Base-by-base conservation (phyloP, 805 yeast species). In the Ogataea angusta region DNA sequence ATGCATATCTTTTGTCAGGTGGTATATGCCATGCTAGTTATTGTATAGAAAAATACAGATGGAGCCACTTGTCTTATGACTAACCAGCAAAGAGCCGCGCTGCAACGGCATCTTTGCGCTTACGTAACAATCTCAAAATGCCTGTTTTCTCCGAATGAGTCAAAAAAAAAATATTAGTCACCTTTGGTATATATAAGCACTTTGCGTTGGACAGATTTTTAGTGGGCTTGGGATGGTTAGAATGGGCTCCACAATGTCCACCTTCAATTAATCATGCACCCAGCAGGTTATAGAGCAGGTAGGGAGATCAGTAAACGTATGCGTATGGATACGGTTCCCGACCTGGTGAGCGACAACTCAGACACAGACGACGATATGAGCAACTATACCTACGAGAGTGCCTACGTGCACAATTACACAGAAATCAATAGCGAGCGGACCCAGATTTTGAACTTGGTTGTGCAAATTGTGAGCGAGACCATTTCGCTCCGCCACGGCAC, bases 341-440 rank as follows among this genome's bases (percentile, higher is more conserved):
- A 44, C 34, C 39, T 44, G 16, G 42, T 36, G 13, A 27, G 42
- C 30, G 48, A 44, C 31, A 18, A 16, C 25, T 42, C 43, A 18
- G 46, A 38, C 28, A 34, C 33, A 22, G 46, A 42, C 22, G 47
- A 40, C 36, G 36, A 32, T 12, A 31, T 30, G 40, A 42, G 38
- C 18, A 26, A 34, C 12, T 24, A 33, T 12, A 26, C 26, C 12
- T 33, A 36, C 23, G 29, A 34, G 16, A 13, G 27, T 34, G 23
- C 25, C 7, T 34, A 34, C 14, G 24, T 19, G 26, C 43, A 28
- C 43, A 34, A 21, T n/a, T 22, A 22, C 24, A 29, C 38, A 30
- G 34, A n/a, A 15, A 17, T 40, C 10, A 30, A 34, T 27, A 15
- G 24, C 28, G 43, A 40, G 24, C 35, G 38, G 22, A 9, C 17